Base-by-base conservation (phyloP, 2,329 filamentous ascomycete species). In the Xylariaceae sp. region DNA sequence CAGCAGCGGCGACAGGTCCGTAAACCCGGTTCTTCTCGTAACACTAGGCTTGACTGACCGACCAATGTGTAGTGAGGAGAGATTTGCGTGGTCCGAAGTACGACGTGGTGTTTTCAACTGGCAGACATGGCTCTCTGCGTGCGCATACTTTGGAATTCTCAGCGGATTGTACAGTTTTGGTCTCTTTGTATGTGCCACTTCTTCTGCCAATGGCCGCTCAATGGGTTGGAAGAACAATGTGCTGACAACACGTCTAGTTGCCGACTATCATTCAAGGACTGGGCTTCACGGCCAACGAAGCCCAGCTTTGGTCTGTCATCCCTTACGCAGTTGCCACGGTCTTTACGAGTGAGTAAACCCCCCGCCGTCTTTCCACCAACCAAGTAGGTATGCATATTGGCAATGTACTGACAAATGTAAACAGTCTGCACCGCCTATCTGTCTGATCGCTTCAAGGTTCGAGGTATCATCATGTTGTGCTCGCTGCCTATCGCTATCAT, bases 251-350 rank as follows among this genome's bases (percentile, higher is more conserved):
- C 26, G 3, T 45, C 4, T 6, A 81, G 79, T 71, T 87, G 0
- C 84, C 84, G 0, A 86, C 83, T 0, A 87, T 87, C 58, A 81
- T 87, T 64, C 73, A 79, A 57, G 77, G 76, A n/a, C 68, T 83
- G 12, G 78, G 78, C 1, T 74, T 75, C 55, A 76, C 79, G 30
- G 71, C 80, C 8, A 80, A 84, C 63, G 68, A 81, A 61, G 76
- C 80, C 0, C 83, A 85, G 60, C 73, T 85, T 5, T 84, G 81
- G 81, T 80, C 80, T 1, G 82, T 85, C 12, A 83, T 84, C 39
- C 81, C 81, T 0, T 85, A 85, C 61, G 82, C 81, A 0, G 79
- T 84, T 0, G 83, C 81, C 1, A 76, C 80, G 0, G 70, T 80
- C 1, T 69, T 80, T 6, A 81, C 79, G 26, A 76, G 78, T 78